Base-by-base conservation (phyloP, 306 rosid species). In the Castanospermum australe region DNA sequence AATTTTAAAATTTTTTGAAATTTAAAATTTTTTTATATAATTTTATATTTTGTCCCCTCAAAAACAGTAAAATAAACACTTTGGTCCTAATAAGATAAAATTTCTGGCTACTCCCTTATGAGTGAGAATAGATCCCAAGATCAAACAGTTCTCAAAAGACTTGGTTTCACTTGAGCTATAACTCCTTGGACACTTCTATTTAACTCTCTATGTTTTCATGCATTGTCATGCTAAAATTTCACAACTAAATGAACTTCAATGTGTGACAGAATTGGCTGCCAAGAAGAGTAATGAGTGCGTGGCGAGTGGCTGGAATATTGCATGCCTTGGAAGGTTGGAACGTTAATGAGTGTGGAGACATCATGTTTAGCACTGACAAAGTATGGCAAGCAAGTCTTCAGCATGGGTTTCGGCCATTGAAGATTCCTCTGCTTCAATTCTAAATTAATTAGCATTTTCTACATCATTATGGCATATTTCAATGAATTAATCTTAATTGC, bases 251-350 rank as follows among this genome's bases (percentile, higher is more conserved):
- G 3, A 39, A 36, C 65, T 78, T 73, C 1, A 30, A 14, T 12
- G 4, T 60, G 8, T 47, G 5, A n/a, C 44, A 79, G 87, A 79
- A 83, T 45, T 89, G 94, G 97, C 52, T 92, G 57, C 85, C 88
- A 17, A 86, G 97, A 73, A 85, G 85, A 62, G 91, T 84, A 39
- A 90, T 89, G 88, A 89, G 92, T 73, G 94, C 88, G 4, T 89
- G 94, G 89, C 87, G 92, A 3, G 54, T 88, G 21, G 94, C 86
- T 0, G 92, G 91, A 4, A 77, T 86, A 22, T 41, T 92, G 67
- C 91, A 92, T 75, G 91, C 88, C 0, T 45, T 88, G n/a, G 92
- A 89, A 80, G 86, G 83, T 8, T 88, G 92, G 94, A 77, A 85
- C 0, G 88, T 54, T 6, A 83, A 92, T 24, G 92, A 89, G 71